phyloP scores from a whole-genome alignment of 2,329 filamentous ascomycete species.

The Akanthomyces lecanii region DNA sequence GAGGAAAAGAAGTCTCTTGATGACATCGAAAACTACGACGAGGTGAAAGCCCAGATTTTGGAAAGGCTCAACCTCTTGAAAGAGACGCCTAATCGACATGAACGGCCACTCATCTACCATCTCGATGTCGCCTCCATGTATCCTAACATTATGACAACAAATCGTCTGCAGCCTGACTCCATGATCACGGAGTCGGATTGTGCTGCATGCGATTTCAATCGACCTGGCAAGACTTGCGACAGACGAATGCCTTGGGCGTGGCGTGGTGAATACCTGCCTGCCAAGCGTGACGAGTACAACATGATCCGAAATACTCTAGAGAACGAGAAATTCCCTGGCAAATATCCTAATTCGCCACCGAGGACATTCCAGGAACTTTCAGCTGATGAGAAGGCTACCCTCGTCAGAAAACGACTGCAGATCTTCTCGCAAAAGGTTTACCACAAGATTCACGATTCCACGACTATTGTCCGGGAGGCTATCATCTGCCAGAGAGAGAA shows the following conservation, averaged over 20 bases:
- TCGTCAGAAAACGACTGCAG: conserved; percentile 83
- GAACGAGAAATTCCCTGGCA: conserved; percentile 87
- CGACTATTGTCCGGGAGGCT: conserved; percentile 86
- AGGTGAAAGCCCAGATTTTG: conserved; percentile 78
- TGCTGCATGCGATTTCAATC: conserved; percentile 96
- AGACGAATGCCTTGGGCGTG: conserved; percentile 92
- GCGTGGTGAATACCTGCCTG: conserved; percentile 94
- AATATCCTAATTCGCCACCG: conserved; percentile 62
- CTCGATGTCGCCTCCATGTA: conserved; percentile 99
- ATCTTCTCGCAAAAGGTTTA: conserved; percentile 98
- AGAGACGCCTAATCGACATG: conserved; percentile 75
- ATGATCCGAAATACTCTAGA: conserved; percentile 93
- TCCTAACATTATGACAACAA: conserved; percentile 99
- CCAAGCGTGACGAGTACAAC: conserved; percentile 97
- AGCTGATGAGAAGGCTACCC: conserved; percentile 72
- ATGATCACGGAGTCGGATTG: conserved; percentile 97
- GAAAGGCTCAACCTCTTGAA: conserved; percentile 68
- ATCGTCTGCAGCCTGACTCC: conserved; percentile 95
- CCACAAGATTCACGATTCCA: conserved; percentile 96
- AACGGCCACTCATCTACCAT: conserved; percentile 92
- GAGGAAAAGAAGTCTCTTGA: conserved; percentile 80
- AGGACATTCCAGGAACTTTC: conserved; percentile 78
- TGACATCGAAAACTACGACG: conserved; percentile 75
- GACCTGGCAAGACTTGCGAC: conserved; percentile 95
- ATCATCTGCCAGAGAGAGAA: conserved; percentile 99